Evolutionary conservation across 768 basidiomycete species (phyloP), one percentile per base, ranked within the genome.

Genomic region (Boletus eberwhitei): DNA sequence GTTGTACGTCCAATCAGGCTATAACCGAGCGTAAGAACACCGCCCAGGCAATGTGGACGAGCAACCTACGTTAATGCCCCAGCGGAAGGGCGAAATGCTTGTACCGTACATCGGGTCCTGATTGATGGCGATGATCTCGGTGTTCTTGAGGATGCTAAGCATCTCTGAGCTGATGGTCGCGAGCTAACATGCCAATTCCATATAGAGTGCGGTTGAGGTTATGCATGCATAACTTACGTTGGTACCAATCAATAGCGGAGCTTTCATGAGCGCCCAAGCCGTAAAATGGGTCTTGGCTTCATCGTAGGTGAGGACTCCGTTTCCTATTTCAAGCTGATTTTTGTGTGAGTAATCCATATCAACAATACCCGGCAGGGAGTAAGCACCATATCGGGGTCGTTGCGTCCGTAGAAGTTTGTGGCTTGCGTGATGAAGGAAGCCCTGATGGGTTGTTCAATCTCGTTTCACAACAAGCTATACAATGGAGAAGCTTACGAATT

Each of bases 241-340:
- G 5, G 84, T 84, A 50, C 84, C 83, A 58, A 86, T 84, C 44
- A 87, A 71, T 7, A 87, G 69, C 1, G 85, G 85, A 0, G 81
- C 81, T 61, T 85, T 87, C 77, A 86, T 77, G 26, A 87, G 69
- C 13, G 83, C 83, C 86, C 86, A 87, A 1, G 80, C 82, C 0
- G 86, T 87, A 66, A 86, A 87, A 61, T 87, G 86, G 4, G 82
- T 75, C 63, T 86, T 86, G 21, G 80, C 72, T 69, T 87, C 86
- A 9, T 87, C 83, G 57, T 74, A 79, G 1, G 79, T 83, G 50
- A 87, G 70, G 24, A 79, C 68, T 9, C 83, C 84, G 55, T 87
- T 86, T 19, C 86, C 86, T 32, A 84, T 72, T 76, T 83, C 80
- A 46, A 83, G 77, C 83, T 83, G 14, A 22, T 37, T 42, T 29